Evolutionary conservation across 2,329 filamentous ascomycete genomes (phyloP).

Genomic region (Nemania sp.): DNA sequence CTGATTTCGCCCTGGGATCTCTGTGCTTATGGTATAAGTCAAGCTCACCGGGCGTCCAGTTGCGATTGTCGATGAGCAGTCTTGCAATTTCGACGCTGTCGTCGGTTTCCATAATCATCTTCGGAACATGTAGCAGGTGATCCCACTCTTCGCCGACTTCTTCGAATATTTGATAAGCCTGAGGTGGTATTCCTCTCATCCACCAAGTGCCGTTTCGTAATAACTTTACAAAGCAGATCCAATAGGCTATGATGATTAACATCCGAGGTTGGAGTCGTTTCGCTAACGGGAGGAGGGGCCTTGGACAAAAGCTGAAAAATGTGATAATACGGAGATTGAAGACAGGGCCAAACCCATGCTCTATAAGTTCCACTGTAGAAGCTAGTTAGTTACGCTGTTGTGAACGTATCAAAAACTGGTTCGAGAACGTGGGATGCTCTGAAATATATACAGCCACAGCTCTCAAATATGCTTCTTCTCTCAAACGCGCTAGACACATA

Average conservation of each 20-base stretch:
- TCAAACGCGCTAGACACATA: background rate
- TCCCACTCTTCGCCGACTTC: slow-evolving; percentile 47
- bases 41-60: slow-evolving; percentile 44
- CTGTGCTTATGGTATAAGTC: slow-evolving; percentile 31
- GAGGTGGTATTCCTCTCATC: slow-evolving; percentile 50
- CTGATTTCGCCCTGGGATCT: slow-evolving; percentile 29
- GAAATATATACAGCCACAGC: too few relatives aligned
- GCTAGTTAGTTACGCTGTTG: background rate
- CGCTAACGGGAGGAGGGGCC: slow-evolving; percentile 48
- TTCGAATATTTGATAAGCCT: slow-evolving; percentile 49
- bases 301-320: slow-evolving; percentile 56
- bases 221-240: slow-evolving; percentile 55
- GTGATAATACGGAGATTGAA: slow-evolving; percentile 55
- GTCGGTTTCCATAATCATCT: slow-evolving; percentile 41
- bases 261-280: slow-evolving; percentile 48
- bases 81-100: slow-evolving; percentile 44
- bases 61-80: slow-evolving; percentile 49
- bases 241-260: slow-evolving; percentile 57
- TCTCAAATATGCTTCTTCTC: too few relatives aligned
- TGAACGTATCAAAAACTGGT: background rate
- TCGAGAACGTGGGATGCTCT: background rate
- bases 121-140: slow-evolving; percentile 47
- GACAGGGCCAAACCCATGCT: slow-evolving; percentile 47
- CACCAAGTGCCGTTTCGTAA: slow-evolving; percentile 52
- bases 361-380: slow-evolving; percentile 42